Evolutionary conservation across 805 yeast species (phyloP).

Genomic region (Yamadazyma insecticola): DNA sequence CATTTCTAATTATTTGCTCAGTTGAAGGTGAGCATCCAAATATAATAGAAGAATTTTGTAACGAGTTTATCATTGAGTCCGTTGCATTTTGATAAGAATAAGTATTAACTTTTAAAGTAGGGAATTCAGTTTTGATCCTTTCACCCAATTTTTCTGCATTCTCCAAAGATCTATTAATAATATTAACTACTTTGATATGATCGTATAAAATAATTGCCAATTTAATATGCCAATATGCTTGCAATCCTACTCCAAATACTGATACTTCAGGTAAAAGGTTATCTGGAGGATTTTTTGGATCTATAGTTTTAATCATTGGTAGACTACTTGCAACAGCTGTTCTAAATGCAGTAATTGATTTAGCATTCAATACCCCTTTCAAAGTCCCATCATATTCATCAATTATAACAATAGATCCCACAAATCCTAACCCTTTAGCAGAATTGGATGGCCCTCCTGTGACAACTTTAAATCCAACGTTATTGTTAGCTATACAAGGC

Average conservation of each 20-base stretch:
- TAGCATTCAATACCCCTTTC: constrained; percentile 53
- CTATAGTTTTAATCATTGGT: constrained; percentile 34
- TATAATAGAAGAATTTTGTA: constrained; percentile 39
- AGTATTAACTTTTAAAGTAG: constrained; percentile 6
- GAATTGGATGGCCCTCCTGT: constrained; percentile 49
- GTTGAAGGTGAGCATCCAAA: constrained; percentile 62
- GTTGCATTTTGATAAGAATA: neutral
- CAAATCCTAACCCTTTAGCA: constrained; percentile 50
- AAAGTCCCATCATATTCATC: constrained; percentile 49
- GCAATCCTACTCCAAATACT: constrained; percentile 60
- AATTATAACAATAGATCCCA: constrained; percentile 50
- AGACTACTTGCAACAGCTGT: constrained; percentile 57
- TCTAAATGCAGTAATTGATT: constrained; percentile 58
- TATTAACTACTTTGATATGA: constrained; percentile 33
- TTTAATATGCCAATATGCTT: constrained; percentile 60
- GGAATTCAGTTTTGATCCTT: constrained; percentile 22
- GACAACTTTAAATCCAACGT: constrained; percentile 57
- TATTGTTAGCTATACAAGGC: constrained; percentile 54
- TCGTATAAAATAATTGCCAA: constrained; percentile 37
- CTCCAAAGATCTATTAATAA: constrained; percentile 40
- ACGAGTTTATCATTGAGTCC: constrained; percentile 9
- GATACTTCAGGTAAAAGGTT: constrained; percentile 24
- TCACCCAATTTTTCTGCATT: constrained; percentile 33
- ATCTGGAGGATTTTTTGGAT: constrained; percentile 16
- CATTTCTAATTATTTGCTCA: constrained; percentile 37